phyloP scores from a whole-genome alignment of 192 early-diverging fungal genomes.

The Entomortierella parvispora region DNA sequence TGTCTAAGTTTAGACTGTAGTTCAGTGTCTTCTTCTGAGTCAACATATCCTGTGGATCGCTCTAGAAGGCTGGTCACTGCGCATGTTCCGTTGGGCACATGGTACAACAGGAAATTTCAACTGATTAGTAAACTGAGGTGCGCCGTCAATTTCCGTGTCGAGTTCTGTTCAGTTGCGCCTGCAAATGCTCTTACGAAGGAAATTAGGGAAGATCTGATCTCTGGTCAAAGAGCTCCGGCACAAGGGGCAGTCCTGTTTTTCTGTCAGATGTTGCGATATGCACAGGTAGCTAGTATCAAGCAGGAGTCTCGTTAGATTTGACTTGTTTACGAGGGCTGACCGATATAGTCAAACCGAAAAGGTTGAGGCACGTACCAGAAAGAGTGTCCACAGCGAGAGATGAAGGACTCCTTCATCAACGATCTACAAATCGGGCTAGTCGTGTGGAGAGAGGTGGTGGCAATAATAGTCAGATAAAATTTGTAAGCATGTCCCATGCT shows the following conservation, averaged over 20 bases:
- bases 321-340: neutral
- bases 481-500: neutral
- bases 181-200: conserved; percentile 64
- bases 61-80: conserved; percentile 58
- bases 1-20: conserved; percentile 17
- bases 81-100: conserved; percentile 15
- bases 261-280: conserved; percentile 73
- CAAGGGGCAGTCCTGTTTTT: conserved; percentile 72
- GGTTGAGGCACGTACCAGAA: conserved; percentile 67
- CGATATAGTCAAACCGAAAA: neutral
- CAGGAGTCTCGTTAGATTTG: neutral
- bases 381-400: conserved; percentile 86
- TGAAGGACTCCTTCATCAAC: conserved; percentile 77
- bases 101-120: neutral
- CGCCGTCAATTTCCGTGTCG: neutral
- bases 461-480: neutral
- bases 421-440: conserved; percentile 80
- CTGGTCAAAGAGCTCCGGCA: conserved; percentile 67
- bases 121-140: neutral
- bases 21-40: conserved; percentile 2
- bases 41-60: conserved; percentile 21
- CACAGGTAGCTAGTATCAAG: conserved; percentile 67
- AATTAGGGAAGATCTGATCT: conserved; percentile 88
- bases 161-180: neutral
- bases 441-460: neutral